Base-by-base conservation (phyloP, 768 basidiomycete species). In the Coprinopsis sp. region DNA sequence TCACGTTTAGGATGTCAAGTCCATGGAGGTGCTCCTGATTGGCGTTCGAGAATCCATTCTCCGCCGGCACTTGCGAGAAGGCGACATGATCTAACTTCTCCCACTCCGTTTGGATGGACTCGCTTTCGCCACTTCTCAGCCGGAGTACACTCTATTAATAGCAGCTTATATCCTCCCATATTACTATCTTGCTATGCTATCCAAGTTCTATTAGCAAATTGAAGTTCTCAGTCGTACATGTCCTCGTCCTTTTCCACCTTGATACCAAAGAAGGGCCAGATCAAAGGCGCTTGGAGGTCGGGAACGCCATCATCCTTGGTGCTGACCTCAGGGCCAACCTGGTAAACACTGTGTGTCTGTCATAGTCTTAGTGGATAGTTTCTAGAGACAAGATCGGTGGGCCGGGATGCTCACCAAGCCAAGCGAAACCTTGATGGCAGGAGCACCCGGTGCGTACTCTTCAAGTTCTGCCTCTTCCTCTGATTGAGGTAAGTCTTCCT, bases 341-440 rank as follows among this genome's bases (percentile, higher is more conserved):
- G 72, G 46, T 76, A 78, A 12, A 74, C 69, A 14, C 65, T 58
- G 37, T 67, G n/a, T n/a, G n/a, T n/a, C n/a, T n/a, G n/a, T n/a
- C n/a, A n/a, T n/a, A n/a, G n/a, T n/a, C n/a, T n/a, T n/a, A n/a
- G n/a, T n/a, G n/a, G n/a, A n/a, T 71, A 44, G 62, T 71, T 69
- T 74, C 46, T 10, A 52, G 27, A 18, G 29, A n/a, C 37, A 12
- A 19, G 1, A n/a, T 16, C 24, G 14, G 8, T 23, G 28, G 25
- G 18, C 0, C n/a, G n/a, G n/a, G n/a, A n/a, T n/a, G 65, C 75
- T 53, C 40, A 79, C 77, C 39, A 82, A 51, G 3, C 82, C 82
- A 19, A 84, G 69, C 0, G 82, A 77, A 2, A 84, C 70, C 56
- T 82, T 82, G 65, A 84, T 83, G 14, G 69, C 77, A 0, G 78